A percentile compares a stretch with the other conserved stretches of the same genome.
Evolutionary conservation across 2,329 filamentous ascomycete species (phyloP).

Genomic region (Ambrosiella xylebori): DNA sequence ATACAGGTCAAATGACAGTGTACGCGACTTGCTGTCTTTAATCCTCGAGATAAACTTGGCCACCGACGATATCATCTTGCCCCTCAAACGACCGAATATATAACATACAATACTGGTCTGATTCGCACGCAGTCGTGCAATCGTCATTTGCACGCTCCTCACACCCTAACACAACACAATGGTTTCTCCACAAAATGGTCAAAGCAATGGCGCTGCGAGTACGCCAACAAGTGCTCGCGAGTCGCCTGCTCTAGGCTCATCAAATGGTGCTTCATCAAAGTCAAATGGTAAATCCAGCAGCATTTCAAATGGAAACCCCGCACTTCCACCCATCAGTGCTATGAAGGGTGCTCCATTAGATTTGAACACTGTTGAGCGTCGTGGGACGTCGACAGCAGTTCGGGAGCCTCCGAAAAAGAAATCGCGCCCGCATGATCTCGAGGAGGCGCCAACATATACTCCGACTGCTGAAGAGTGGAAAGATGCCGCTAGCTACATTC

Average conservation of each 20-base stretch:
- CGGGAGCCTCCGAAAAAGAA: conserved; percentile 63
- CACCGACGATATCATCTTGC: too few species aligned
- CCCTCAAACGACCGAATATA: too few species aligned
- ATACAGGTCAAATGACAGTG: neutral
- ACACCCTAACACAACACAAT: neutral
- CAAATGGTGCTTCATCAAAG: neutral
- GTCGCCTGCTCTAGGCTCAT: conserved; percentile 29
- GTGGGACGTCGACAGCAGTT: conserved; percentile 61
- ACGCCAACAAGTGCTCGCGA: conserved; percentile 31
- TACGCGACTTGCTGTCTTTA: too few species aligned
- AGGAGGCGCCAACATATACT: conserved; percentile 77
- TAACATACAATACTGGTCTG: too few species aligned
- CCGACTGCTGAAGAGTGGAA: conserved; percentile 90
- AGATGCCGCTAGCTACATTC: conserved; percentile 84
- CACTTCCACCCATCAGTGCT: conserved; percentile 35
- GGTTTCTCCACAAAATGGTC: conserved; percentile 13
- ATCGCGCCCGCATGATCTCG: conserved; percentile 64
- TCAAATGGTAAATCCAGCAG: conserved; percentile 29
- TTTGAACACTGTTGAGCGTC: conserved; percentile 75
- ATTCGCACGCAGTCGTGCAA: too few species aligned
- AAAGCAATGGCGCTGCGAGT: conserved; percentile 21
- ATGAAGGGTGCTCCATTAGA: conserved; percentile 52
- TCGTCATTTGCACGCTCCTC: too few species aligned
- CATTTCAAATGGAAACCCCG: conserved; percentile 18
- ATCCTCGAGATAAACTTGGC: too few species aligned